Evolutionary conservation across 2,329 filamentous ascomycete genomes (phyloP).

Genomic region (Amesomyces nigricolor): DNA sequence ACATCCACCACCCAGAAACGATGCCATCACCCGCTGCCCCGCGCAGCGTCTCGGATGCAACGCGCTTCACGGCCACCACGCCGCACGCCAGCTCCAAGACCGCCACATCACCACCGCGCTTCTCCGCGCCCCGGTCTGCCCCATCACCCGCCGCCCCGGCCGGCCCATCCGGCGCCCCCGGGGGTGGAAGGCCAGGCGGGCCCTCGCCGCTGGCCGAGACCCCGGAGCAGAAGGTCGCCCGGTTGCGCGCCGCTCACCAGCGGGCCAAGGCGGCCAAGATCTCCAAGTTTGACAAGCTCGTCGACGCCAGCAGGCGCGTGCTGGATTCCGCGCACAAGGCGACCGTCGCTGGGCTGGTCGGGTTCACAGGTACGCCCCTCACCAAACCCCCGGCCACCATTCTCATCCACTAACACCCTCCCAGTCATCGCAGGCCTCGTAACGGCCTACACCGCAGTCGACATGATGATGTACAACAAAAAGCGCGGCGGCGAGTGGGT

Average conservation of each 20-base stretch:
- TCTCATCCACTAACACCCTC: background rate
- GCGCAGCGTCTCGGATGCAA: constrained; percentile 72
- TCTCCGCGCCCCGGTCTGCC: constrained; percentile 16
- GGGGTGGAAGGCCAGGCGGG: constrained; percentile 17
- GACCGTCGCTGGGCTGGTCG: constrained; percentile 49
- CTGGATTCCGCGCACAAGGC: constrained; percentile 53
- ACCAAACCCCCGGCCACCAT: too few relatives aligned
- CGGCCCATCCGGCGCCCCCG: background rate
- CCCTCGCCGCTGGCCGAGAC: constrained; percentile 45
- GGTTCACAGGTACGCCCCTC: constrained; percentile 48
- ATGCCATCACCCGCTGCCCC: constrained; percentile 33
- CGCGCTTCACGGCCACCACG: constrained; percentile 66
- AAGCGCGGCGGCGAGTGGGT: constrained; percentile 55
- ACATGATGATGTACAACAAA: constrained; percentile 58
- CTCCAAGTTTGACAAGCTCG: constrained; percentile 46
- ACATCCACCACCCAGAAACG: background rate
- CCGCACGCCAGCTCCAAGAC: constrained; percentile 64
- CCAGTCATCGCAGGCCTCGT: constrained; percentile 44
- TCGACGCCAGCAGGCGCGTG: constrained; percentile 44
- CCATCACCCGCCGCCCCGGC: background rate
- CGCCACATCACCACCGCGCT: constrained; percentile 27
- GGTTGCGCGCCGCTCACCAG: constrained; percentile 61
- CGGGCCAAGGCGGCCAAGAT: constrained; percentile 57
- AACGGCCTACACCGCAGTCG: constrained; percentile 54
- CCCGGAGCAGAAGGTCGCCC: constrained; percentile 62